Percentiles rank a stretch among this genome's conserved stretches.
Evolutionary conservation across 2,329 filamentous ascomycete species (phyloP).

Genomic region (Penicillium capsulatum): DNA sequence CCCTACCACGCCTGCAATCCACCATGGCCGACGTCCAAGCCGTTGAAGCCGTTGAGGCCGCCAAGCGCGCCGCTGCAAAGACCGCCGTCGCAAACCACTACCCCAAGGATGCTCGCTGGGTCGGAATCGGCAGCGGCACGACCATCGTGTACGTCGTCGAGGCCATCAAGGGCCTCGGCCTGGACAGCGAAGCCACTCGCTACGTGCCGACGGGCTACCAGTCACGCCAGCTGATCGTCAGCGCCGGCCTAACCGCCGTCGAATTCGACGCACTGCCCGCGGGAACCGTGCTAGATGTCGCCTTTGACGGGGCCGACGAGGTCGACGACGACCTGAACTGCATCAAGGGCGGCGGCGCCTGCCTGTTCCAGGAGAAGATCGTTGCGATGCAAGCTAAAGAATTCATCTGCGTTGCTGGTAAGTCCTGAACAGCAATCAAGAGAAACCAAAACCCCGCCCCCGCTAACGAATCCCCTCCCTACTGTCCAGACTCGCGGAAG

Average conservation of each 20-base stretch:
- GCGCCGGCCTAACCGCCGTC: conserved; percentile 70
- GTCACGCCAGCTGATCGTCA: conserved; percentile 78
- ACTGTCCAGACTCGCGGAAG: conserved; percentile 73
- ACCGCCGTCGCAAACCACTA: conserved; percentile 60
- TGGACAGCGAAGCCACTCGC: conserved; percentile 57
- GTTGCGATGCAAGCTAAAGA: conserved; percentile 79
- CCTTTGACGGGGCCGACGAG: conserved; percentile 95
- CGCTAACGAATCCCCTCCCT: background rate
- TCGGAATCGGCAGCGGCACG: conserved; percentile 62
- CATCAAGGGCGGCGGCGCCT: conserved; percentile 97
- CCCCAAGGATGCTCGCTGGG: conserved; percentile 52
- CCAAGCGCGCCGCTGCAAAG: conserved; percentile 58
- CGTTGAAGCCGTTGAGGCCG: conserved; percentile 46
- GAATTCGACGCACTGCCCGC: conserved; percentile 70
- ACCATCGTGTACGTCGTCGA: conserved; percentile 66
- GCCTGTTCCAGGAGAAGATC: conserved; percentile 95
- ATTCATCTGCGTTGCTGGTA: conserved; percentile 82
- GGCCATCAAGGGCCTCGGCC: conserved; percentile 52
- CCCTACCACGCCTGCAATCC: conserved; percentile 18
- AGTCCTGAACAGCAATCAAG: conserved; percentile 24
- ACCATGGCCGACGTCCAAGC: conserved; percentile 42
- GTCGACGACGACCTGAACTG: conserved; percentile 92
- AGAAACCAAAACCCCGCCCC: background rate
- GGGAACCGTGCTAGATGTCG: conserved; percentile 69
- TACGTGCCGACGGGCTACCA: conserved; percentile 94